Evolutionary conservation across 306 rosid genomes (phyloP).

Genomic region (Quillaja saponaria): DNA sequence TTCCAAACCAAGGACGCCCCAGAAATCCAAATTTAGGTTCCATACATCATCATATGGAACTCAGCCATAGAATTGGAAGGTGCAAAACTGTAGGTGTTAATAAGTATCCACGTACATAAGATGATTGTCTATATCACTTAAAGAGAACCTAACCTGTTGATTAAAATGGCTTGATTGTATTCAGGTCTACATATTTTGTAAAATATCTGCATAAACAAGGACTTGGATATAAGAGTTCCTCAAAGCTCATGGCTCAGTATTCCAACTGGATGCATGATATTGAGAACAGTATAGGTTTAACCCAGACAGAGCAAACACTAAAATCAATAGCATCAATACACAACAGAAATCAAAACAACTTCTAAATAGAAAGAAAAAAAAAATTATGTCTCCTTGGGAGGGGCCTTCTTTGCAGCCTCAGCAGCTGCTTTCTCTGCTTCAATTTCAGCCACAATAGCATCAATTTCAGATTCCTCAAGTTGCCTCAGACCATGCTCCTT

Average conservation of each 20-base stretch:
- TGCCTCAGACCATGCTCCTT: conserved; percentile 78
- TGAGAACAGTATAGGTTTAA: conserved; percentile 18
- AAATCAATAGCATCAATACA: neutral
- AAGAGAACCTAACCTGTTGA: too few relatives aligned
- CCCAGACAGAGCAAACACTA: conserved; percentile 20
- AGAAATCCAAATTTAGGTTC: too few relatives aligned
- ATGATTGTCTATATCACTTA: too few relatives aligned
- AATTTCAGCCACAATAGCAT: conserved; percentile 86
- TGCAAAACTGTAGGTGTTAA: too few relatives aligned
- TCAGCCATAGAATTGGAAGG: too few relatives aligned
- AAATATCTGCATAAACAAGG: neutral
- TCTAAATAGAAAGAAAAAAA: conserved; percentile 1
- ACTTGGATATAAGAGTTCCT: neutral
- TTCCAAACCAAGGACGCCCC: too few relatives aligned
- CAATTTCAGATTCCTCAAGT: conserved; percentile 96
- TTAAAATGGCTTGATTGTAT: too few relatives aligned
- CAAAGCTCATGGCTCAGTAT: neutral
- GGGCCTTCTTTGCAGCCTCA: conserved; percentile 97
- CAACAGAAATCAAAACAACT: neutral
- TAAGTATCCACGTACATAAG: too few relatives aligned
- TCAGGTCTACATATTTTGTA: too few relatives aligned
- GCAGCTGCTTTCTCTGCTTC: conserved; percentile 97
- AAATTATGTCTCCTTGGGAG: conserved; percentile 72
- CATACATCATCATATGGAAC: too few relatives aligned
- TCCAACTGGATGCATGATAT: neutral